Percentiles rank a stretch among this genome's conserved stretches.
Conservation (phyloP, 306 rosid genomes). For the Citrullus amarus region DNA sequence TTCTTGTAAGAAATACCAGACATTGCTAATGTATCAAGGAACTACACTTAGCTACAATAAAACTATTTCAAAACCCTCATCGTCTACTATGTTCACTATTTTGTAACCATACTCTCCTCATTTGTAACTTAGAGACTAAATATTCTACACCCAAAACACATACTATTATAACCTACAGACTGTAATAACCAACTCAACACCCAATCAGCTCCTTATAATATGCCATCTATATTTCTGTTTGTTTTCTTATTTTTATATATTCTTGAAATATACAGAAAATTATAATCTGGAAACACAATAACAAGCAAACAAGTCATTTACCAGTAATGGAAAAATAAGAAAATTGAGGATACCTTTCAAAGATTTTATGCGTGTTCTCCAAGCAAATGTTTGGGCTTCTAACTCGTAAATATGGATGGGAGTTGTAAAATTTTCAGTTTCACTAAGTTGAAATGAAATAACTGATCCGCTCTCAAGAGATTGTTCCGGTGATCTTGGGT, state of each 20-base stretch:
- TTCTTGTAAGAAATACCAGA: too few relatives aligned
- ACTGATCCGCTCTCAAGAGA: slow-evolving; percentile 30
- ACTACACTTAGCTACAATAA: too few relatives aligned
- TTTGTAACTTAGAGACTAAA: too few relatives aligned
- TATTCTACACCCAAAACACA: too few relatives aligned
- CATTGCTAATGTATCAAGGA: too few relatives aligned
- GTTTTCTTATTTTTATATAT: neutral
- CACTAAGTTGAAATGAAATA: slow-evolving; percentile 62
- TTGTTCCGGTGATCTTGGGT: slow-evolving; percentile 35
- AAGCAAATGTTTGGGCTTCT: slow-evolving; percentile 44
- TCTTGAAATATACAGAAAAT: neutral
- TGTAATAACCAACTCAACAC: too few relatives aligned
- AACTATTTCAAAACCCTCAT: too few relatives aligned
- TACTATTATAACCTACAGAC: too few relatives aligned
- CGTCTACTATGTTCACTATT: too few relatives aligned
- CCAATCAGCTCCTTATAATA: neutral
- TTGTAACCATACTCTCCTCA: too few relatives aligned
- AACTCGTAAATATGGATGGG: slow-evolving; percentile 32
- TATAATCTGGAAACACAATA: neutral
- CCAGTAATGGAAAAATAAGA: neutral
- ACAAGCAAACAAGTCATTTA: neutral
- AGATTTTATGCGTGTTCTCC: slow-evolving; percentile 62
- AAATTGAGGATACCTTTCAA: slow-evolving; percentile 35
- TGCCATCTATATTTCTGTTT: neutral
- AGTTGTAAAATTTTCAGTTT: slow-evolving; percentile 47